Base-by-base conservation (phyloP, 2,329 filamentous ascomycete genomes). In the Calonectria leucothoes region DNA sequence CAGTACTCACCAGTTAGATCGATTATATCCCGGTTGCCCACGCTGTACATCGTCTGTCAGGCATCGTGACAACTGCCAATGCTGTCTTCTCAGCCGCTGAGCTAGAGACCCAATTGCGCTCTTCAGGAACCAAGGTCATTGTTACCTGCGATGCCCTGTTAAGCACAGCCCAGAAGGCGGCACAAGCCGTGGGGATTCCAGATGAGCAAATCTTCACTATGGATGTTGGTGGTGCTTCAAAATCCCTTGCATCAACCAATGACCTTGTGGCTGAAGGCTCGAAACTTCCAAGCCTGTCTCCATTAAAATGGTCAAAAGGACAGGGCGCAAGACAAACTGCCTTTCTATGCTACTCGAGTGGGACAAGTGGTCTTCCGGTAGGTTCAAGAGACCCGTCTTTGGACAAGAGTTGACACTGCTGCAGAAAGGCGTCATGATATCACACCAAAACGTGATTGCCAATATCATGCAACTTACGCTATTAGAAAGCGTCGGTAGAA, bases 391-490 rank as follows among this genome's bases (percentile, higher is more conserved):
- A 6, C 10, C 23, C 49, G 29, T 25, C n/a, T 3, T 2, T 25
- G 2, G 5, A 29, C n/a, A 15, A 12, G 5, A 14, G 17, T 63
- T 74, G 52, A 80, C 35, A 72, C 49, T 8, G 14, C 11, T 23
- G 11, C 63, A 94, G 91, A 95, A 95, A 93, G 94, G 94, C 55
- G 94, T 96, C 65, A 95, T 94, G 92, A 94, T 96, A 72, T 94
- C 93, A 4, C 94, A 96, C 81, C 85, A 86, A 39, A 96, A 96
- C 76, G 92, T 95, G 49, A 96, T 96, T 59, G 90, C 94, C 65
- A 96, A 96, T 80, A 89, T 91, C 0, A 78, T 95, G 49, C 94
- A 95, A 81, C 87, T 92, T 67, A 81, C 80, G 8, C 81, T 87
- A 0, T 91, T 82, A 65, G 83, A 89, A 65, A 59, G 80, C 72